These are phyloP conservation scores for Massariosphaeria phaeospora DNA, from an alignment of 495 filamentous ascomycete genomes.

Conservation along the genomic window DNA sequence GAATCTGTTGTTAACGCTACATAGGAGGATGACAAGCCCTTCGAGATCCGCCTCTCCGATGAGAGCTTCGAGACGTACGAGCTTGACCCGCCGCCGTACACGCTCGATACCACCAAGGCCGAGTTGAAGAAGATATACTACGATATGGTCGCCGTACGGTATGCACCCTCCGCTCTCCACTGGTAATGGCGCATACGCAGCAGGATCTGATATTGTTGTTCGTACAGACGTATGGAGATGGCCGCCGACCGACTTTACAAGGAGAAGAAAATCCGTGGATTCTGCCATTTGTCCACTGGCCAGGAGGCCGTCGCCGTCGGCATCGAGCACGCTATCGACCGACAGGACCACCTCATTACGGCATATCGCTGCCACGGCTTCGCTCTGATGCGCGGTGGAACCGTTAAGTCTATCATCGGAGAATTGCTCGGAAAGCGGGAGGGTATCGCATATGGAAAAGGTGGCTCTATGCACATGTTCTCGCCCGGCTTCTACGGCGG, in stretches of 20 bases:
- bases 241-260: constrained; percentile 96
- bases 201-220: constrained; percentile 8
- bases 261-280: constrained; percentile 98
- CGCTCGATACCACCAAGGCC: constrained; percentile 87
- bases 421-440: constrained; percentile 91
- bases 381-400: constrained; percentile 91
- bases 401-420: constrained; percentile 89
- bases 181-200: neutral
- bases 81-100: constrained; percentile 90
- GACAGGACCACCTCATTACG: constrained; percentile 90
- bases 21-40: constrained; percentile 89
- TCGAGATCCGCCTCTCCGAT: constrained; percentile 85
- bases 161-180: constrained; percentile 35
- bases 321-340: constrained; percentile 91
- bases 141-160: constrained; percentile 93
- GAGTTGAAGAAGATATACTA: constrained; percentile 98
- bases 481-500: constrained; percentile 95
- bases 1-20: constrained; percentile 16
- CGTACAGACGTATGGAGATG: constrained; percentile 97
- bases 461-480: constrained; percentile 99
- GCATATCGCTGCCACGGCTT: constrained; percentile 99
- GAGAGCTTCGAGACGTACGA: constrained; percentile 99
- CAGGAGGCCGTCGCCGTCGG: constrained; percentile 96
- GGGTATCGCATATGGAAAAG: constrained; percentile 97
- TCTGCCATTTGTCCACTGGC: constrained; percentile 96